A percentile compares a stretch with the other conserved stretches of the same genome.
Evolutionary conservation across 2,329 filamentous ascomycete genomes (phyloP).

Genomic region (Malbranchea zuffiana): DNA sequence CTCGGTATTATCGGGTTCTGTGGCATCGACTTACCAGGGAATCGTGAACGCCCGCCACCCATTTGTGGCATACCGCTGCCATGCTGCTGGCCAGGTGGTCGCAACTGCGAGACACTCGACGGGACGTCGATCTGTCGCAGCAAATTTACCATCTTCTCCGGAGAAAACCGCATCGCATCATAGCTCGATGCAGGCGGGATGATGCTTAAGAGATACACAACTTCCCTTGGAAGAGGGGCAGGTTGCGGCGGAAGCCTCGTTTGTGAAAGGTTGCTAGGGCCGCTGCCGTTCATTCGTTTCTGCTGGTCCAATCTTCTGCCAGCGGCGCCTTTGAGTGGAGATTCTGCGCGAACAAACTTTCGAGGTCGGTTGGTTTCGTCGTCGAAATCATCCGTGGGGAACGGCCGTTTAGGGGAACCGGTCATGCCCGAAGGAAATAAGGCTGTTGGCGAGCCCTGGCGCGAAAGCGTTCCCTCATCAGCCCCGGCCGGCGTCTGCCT

Average conservation of each 20-base stretch:
- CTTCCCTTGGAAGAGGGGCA: conserved; percentile 60
- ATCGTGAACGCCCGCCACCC: too few species aligned
- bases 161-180: conserved; percentile 56
- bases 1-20: too few species aligned
- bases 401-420: conserved; percentile 45
- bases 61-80: conserved; percentile 23
- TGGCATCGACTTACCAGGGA: too few species aligned
- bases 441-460: conserved; percentile 28
- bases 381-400: conserved; percentile 57
- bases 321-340: conserved; percentile 82
- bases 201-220: conserved; percentile 55
- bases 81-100: conserved; percentile 25
- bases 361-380: conserved; percentile 62
- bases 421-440: conserved; percentile 25
- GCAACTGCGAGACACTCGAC: conserved; percentile 35
- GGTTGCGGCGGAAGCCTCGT: conserved; percentile 45
- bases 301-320: conserved; percentile 75
- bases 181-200: conserved; percentile 66
- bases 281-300: conserved; percentile 34
- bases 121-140: conserved; percentile 59
- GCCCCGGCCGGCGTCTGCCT: conserved; percentile 36
- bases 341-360: conserved; percentile 80
- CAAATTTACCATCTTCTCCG: conserved; percentile 61
- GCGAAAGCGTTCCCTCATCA: conserved; percentile 19
- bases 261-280: conserved; percentile 18